Evolutionary conservation across 306 rosid genomes (phyloP), one percentile per base, ranked within the genome.

Genomic region (Cucurbita maxima): DNA sequence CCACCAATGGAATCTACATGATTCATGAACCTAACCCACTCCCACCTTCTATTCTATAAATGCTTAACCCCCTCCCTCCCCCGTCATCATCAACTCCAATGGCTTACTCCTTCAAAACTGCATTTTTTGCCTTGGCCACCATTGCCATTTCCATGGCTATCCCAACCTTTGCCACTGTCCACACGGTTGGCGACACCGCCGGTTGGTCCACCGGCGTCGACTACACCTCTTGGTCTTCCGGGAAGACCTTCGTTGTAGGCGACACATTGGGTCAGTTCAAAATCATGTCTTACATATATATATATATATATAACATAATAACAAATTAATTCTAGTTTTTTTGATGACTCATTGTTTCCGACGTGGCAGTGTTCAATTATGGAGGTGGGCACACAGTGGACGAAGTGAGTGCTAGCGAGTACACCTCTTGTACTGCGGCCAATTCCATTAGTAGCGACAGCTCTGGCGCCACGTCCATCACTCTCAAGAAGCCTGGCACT

Each of bases 311-410:
- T 22, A 22, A 22, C 25, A 22, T 22, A 22, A 22, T 22, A 22
- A 22, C 1, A 22, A 0, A 22, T 22, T 22, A 22, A 22, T 25
- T 25, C 0, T 1, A 25, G 25, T 25, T 25, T 25, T 25, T 25
- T 25, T 1, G 0, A 25, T 25, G 25, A 25, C 25, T 2, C 34
- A 30, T 30, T 30, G 34, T 2, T 30, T 50, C 4, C 14, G 51
- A 53, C 74, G 68, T 30, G 41, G 6, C 62, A 94, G 96, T 72
- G 81, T 94, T 94, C 87, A 91, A 83, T 69, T 91, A 87, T 80
- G 92, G 82, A 64, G 67, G 78, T n/a, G 92, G 96, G 43, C 99
- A 94, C 87, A 82, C 92, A 0, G 97, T 87, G 79, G 96, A 89
- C 47, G 99, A 94, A 76, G 97, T 94, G 45, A 82, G 79, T 30